Percentiles rank a stretch among this genome's conserved stretches.
phyloP scores from a whole-genome alignment of 1,139 yeast species.

The Protomyces macrosporus region DNA sequence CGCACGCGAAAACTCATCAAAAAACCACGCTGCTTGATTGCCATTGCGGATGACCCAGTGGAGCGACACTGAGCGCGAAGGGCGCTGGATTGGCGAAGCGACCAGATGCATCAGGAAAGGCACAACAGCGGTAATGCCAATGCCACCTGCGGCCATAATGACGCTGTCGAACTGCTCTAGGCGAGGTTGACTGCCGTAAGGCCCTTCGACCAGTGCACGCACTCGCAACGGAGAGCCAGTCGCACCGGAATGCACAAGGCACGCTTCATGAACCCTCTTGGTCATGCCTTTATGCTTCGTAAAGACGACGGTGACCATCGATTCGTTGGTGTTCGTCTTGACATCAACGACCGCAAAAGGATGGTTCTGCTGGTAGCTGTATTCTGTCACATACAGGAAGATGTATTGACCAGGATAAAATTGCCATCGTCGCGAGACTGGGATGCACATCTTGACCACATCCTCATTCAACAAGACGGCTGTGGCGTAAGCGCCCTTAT shows the following conservation, averaged over 20 bases:
- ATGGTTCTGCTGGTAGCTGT: constrained; percentile 54
- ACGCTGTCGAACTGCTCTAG: constrained; percentile 52
- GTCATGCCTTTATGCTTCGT: constrained; percentile 27
- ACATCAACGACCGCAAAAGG: constrained; percentile 54
- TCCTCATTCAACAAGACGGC: constrained; percentile 30
- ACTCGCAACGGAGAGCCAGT: neutral
- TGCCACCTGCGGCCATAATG: constrained; percentile 62
- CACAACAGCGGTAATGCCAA: constrained; percentile 62
- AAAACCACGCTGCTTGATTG: neutral
- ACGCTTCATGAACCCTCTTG: constrained; percentile 16
- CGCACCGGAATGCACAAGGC: neutral
- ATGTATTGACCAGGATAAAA: constrained; percentile 56
- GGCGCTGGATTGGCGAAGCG: neutral
- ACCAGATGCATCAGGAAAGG: constrained; percentile 34
- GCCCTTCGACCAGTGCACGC: constrained; percentile 51
- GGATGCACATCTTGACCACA: constrained; percentile 11
- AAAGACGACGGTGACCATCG: constrained; percentile 14
- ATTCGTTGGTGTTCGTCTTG: neutral
- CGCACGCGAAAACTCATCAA: neutral
- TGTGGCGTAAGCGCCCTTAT: constrained; percentile 13
- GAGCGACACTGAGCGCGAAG: neutral
- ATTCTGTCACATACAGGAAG: constrained; percentile 49
- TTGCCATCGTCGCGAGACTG: constrained; percentile 39
- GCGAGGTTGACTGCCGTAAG: constrained; percentile 53
- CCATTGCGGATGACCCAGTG: constrained; percentile 24